phyloP scores from a whole-genome alignment of 331 rosid genomes.

The Quercus lobata region DNA sequence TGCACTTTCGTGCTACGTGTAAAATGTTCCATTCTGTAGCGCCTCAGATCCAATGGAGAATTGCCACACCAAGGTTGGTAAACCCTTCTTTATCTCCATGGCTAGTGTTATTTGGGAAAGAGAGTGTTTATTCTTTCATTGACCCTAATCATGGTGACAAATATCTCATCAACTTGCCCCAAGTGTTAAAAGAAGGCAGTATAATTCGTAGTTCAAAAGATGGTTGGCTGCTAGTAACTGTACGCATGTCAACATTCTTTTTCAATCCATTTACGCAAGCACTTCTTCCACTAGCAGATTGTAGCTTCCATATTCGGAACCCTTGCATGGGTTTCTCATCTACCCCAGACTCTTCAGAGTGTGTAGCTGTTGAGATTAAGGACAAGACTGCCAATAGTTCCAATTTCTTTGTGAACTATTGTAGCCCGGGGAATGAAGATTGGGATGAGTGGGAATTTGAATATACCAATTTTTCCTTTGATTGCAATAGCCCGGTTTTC shows the following conservation, averaged over 20 bases:
- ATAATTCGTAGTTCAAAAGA: background rate
- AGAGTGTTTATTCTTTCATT: background rate
- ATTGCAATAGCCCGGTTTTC: background rate
- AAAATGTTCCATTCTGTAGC: too few species aligned
- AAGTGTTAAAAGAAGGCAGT: background rate
- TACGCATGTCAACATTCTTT: background rate
- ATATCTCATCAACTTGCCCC: too few species aligned
- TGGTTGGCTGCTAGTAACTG: background rate
- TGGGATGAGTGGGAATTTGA: background rate
- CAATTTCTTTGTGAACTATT: too few species aligned
- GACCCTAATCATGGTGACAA: background rate
- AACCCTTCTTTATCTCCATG: background rate
- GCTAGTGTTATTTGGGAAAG: background rate
- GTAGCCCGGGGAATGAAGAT: background rate
- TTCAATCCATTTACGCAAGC: background rate
- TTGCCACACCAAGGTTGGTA: too few species aligned
- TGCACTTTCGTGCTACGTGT: too few species aligned
- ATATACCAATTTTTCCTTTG: background rate
- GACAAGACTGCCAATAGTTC: too few species aligned
- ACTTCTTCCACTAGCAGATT: background rate
- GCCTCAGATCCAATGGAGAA: too few species aligned
- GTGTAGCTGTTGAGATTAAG: background rate
- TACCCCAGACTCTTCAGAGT: background rate
- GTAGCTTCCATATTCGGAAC: background rate
- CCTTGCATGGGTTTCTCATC: background rate